Percentiles rank a stretch among this genome's conserved stretches.
Evolutionary conservation across 768 basidiomycete genomes (phyloP).

Genomic region (Ramaria rubella): DNA sequence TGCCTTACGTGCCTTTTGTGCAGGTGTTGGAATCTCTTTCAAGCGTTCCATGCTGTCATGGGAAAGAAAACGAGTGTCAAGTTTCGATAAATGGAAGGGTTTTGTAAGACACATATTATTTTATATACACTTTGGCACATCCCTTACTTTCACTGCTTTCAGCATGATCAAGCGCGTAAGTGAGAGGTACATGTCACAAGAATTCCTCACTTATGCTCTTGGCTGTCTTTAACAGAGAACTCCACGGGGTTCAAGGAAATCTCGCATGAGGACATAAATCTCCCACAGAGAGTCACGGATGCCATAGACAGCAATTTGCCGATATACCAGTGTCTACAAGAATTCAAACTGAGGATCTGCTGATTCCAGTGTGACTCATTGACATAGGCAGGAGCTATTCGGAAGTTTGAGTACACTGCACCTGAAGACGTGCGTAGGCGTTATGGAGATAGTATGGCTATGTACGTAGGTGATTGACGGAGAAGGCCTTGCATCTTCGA

Average conservation of each 20-base stretch:
- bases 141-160: neutral
- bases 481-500: too few species aligned
- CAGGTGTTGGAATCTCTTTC: neutral
- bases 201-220: neutral
- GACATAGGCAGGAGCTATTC: neutral
- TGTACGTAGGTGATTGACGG: too few species aligned
- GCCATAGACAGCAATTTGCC: neutral
- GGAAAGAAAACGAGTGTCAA: neutral
- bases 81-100: conserved; percentile 5
- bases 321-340: neutral
- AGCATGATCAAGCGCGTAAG: conserved; percentile 4
- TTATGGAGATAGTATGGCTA: too few species aligned
- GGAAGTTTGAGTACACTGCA: too few species aligned
- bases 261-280: neutral
- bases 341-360: neutral
- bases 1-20: neutral
- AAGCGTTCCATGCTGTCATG: neutral
- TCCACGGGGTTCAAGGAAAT: conserved; percentile 4
- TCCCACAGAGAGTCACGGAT: neutral
- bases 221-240: neutral
- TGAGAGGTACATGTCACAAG: neutral
- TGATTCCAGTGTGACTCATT: neutral
- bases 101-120: neutral
- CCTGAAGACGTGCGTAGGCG: too few species aligned
- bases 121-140: neutral